Percentiles rank a stretch among this genome's conserved stretches.
phyloP scores from a whole-genome alignment of 805 yeast species.

The Hanseniaspora pseudoguilliermondii region DNA sequence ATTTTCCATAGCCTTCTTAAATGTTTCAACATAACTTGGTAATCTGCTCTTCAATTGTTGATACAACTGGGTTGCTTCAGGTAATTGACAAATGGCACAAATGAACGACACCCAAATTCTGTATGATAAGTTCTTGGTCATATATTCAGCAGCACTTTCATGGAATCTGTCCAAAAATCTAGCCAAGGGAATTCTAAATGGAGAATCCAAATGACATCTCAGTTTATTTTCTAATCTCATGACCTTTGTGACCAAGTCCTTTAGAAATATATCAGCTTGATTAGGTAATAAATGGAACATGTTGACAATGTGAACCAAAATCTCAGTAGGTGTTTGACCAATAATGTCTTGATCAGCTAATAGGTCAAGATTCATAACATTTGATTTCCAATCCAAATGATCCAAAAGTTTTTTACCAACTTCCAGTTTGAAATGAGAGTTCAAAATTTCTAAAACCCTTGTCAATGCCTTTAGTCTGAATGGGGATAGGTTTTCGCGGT shows the following conservation, averaged over 20 bases:
- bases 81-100: conserved; percentile 24
- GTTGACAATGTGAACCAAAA: conserved; percentile 78
- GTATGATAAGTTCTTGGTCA: conserved; percentile 50
- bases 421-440: conserved; percentile 90
- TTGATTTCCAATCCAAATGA: conserved; percentile 93
- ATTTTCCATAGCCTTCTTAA: conserved; percentile 33
- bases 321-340: conserved; percentile 68
- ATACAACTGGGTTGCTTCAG: conserved; percentile 37
- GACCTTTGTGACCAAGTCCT: conserved; percentile 66
- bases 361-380: conserved; percentile 59
- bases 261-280: conserved; percentile 82
- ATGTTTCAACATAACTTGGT: conserved; percentile 34
- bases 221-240: conserved; percentile 68
- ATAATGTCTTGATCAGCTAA: conserved; percentile 70
- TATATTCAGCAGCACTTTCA: conserved; percentile 57
- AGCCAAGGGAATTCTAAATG: conserved; percentile 83
- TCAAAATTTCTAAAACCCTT: conserved; percentile 66
- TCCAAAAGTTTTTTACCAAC: conserved; percentile 87
- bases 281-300: conserved; percentile 87
- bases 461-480: conserved; percentile 87
- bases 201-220: conserved; percentile 74
- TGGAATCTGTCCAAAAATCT: conserved; percentile 76
- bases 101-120: conserved; percentile 40
- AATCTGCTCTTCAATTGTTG: conserved; percentile 43
- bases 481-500: conserved; percentile 79